Conservation (phyloP, 2,329 filamentous ascomycete species). For the Xylaria sp. region DNA sequence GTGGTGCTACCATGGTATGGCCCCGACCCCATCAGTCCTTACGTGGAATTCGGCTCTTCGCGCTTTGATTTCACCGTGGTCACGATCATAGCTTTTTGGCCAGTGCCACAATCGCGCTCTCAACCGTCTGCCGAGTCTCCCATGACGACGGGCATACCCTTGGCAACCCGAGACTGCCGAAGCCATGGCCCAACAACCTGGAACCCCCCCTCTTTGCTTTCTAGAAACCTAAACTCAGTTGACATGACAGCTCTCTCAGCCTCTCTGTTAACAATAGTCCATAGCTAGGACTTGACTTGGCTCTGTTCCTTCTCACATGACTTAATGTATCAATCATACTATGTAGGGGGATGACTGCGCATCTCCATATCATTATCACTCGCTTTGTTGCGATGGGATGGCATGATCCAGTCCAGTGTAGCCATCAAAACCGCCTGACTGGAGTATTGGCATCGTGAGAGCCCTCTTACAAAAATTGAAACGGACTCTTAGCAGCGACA, state of each 20-base stretch:
- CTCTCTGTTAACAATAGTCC: too few species aligned
- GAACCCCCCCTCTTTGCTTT: not conserved
- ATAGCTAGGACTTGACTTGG: not conserved
- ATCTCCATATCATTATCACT: not conserved
- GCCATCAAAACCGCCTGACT: not conserved
- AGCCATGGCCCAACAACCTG: constrained; percentile 1
- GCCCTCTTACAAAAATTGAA: not conserved
- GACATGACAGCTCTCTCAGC: not conserved
- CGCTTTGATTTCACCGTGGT: not conserved
- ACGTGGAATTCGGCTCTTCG: not conserved
- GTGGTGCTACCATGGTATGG: constrained; percentile 1
- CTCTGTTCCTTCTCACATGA: not conserved
- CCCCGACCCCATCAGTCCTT: not conserved
- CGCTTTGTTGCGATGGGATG: too few species aligned
- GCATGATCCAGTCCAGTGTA: not conserved
- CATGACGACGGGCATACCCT: constrained; percentile 8
- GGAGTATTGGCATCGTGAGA: not conserved
- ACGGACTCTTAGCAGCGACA: not conserved
- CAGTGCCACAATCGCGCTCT: not conserved
- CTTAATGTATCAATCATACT: not conserved
- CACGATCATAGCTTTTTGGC: not conserved
- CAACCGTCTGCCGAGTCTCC: not conserved
- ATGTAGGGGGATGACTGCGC: not conserved
- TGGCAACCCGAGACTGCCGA: constrained; percentile 1
- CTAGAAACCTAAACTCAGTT: not conserved